phyloP scores from a whole-genome alignment of 2,329 filamentous ascomycete genomes.

The Fusarium stilboides region DNA sequence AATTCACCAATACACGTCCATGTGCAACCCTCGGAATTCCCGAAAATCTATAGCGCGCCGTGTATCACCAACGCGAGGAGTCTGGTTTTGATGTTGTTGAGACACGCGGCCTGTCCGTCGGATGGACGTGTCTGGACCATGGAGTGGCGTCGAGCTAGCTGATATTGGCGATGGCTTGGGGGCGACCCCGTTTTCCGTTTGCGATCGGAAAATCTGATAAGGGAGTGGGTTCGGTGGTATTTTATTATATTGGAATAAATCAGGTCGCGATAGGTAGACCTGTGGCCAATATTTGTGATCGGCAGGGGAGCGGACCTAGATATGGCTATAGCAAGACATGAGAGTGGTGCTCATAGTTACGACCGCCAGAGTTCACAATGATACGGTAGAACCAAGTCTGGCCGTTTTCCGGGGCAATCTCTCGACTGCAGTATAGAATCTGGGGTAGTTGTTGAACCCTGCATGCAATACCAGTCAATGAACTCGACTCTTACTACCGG shows the following conservation, averaged over 20 bases:
- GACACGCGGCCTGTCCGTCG: neutral
- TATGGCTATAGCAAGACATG: neutral
- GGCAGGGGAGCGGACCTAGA: neutral
- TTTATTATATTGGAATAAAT: neutral
- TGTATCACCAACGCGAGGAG: neutral
- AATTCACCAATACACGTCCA: neutral
- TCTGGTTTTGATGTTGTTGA: neutral
- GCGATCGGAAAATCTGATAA: neutral
- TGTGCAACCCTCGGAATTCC: neutral
- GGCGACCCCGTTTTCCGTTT: neutral
- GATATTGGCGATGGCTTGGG: neutral
- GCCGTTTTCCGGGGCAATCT: neutral
- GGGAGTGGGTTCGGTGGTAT: neutral
- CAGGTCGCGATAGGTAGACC: neutral
- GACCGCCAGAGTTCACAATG: neutral
- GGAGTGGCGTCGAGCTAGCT: neutral
- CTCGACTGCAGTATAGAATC: neutral
- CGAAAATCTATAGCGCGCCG: neutral
- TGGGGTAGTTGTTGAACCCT: neutral
- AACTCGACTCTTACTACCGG: too few relatives aligned
- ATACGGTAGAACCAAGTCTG: neutral
- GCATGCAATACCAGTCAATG: neutral
- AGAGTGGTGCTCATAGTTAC: neutral
- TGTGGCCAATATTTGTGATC: neutral
- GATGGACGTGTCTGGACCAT: neutral